phyloP scores from a whole-genome alignment of 129 eudicot species.

The Logfia minima region DNA sequence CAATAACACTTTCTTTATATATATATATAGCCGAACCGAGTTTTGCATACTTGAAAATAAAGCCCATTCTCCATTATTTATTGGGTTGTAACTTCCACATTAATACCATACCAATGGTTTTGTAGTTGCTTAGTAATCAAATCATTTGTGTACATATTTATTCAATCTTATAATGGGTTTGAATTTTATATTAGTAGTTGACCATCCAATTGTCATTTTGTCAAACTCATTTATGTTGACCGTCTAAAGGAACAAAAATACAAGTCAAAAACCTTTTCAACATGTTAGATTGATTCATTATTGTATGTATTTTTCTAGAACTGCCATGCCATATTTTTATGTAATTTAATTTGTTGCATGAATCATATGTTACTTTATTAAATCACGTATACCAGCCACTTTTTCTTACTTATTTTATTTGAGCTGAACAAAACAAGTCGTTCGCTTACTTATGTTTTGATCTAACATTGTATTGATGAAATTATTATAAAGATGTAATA shows the following conservation, averaged over 20 bases:
- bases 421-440: too few relatives aligned
- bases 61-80: background rate
- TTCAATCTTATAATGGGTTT: background rate
- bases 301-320: background rate
- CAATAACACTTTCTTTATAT: too few relatives aligned
- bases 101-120: background rate
- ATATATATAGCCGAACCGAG: too few relatives aligned
- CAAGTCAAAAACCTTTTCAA: background rate
- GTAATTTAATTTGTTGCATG: background rate
- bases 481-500: too few relatives aligned
- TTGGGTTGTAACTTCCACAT: background rate
- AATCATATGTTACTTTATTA: background rate
- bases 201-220: background rate
- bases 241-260: background rate
- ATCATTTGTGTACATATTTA: too few relatives aligned
- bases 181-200: background rate
- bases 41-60: background rate
- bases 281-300: background rate
- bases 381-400: background rate
- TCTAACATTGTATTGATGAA: too few relatives aligned
- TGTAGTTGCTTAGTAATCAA: background rate
- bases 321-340: background rate
- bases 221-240: constrained; percentile 3
- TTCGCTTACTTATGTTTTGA: too few relatives aligned
- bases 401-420: background rate